Evolutionary conservation across 441 rosid species (phyloP), one percentile per base, ranked within the genome.

Genomic region (Arabidopsis lyrata): DNA sequence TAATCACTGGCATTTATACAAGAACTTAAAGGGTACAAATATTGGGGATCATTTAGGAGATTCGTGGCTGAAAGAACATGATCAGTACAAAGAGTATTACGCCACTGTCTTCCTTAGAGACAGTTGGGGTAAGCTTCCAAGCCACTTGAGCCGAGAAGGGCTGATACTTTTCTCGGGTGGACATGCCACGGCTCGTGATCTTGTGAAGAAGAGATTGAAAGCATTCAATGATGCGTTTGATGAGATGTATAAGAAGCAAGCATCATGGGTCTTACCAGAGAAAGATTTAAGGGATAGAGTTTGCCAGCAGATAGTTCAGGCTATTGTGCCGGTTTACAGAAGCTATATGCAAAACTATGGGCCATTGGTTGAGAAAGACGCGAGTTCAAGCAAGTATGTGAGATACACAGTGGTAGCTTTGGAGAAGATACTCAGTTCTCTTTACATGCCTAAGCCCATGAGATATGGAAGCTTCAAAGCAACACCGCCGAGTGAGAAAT

Each of bases 331-430:
- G 11, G 90, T 95, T 39, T 95, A 92, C 73, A 80, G 99, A 63
- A 95, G 99, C 84, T 95, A 88, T 74, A 95, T 95, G 99, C 99
- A 95, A 78, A 93, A 87, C 77, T 95, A 95, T 61, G 99, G 99
- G 54, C 95, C 99, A 1, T 66, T 95, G 81, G 98, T 95, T 61
- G 98, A 93, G 85, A 92, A 85, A 80, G 98, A 90, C 18, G 86
- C 87, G 54, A 87, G 90, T 70, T 85, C 94, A 12, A 83, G 90
- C 69, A 95, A 95, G 82, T 92, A 92, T 64, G 92, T 95, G 34
- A 90, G 86, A 74, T 95, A 95, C 80, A 83, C 99, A 0, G 95
- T 90, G 71, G 90, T 89, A 78, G 78, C 83, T 70, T 74, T 95
- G 87, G 99, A 92, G 86, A 87, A 87, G 78, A 84, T 91, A 85